These are phyloP conservation scores for Truncatella angustata DNA, from an alignment of 2,329 filamentous ascomycete species.

Conservation along the genomic window DNA sequence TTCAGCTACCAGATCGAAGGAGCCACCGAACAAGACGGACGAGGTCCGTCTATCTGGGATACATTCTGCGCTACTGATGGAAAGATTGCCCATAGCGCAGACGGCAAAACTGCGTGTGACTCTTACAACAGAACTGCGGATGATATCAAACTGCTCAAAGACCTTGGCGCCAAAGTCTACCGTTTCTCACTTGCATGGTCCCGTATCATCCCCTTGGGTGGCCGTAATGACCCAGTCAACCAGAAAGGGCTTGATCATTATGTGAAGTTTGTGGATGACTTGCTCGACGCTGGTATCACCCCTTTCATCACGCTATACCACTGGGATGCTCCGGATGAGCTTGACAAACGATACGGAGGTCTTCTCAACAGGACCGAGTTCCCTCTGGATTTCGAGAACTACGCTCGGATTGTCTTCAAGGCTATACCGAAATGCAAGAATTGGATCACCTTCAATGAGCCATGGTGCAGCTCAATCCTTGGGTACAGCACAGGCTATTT, in stretches of 20 bases:
- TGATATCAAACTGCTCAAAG: constrained; percentile 76
- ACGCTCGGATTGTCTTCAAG: constrained; percentile 73
- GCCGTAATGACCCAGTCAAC: constrained; percentile 79
- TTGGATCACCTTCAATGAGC: constrained; percentile 92
- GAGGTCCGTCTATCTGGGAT: constrained; percentile 84
- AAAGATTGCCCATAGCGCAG: constrained; percentile 77
- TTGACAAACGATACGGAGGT: constrained; percentile 80
- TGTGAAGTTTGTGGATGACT: constrained; percentile 73
- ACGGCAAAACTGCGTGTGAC: constrained; percentile 78
- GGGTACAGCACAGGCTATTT: constrained; percentile 77
- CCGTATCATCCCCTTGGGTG: constrained; percentile 81
- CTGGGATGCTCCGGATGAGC: constrained; percentile 79
- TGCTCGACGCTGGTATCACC: constrained; percentile 72
- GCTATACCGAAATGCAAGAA: constrained; percentile 75
- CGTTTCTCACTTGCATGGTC: constrained; percentile 86
- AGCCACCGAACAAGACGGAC: constrained; percentile 69
- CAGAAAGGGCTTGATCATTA: constrained; percentile 76
- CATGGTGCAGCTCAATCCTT: constrained; percentile 79
- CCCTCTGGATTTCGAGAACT: constrained; percentile 75
- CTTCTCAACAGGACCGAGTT: constrained; percentile 81
- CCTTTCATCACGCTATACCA: constrained; percentile 84
- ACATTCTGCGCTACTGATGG: constrained; percentile 78
- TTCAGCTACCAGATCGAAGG: constrained; percentile 86
- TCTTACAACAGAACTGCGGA: constrained; percentile 77
- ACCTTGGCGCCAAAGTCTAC: constrained; percentile 71